Evolutionary conservation across 768 basidiomycete species (phyloP).

Genomic region (Erythrobasidium yunnanense): DNA sequence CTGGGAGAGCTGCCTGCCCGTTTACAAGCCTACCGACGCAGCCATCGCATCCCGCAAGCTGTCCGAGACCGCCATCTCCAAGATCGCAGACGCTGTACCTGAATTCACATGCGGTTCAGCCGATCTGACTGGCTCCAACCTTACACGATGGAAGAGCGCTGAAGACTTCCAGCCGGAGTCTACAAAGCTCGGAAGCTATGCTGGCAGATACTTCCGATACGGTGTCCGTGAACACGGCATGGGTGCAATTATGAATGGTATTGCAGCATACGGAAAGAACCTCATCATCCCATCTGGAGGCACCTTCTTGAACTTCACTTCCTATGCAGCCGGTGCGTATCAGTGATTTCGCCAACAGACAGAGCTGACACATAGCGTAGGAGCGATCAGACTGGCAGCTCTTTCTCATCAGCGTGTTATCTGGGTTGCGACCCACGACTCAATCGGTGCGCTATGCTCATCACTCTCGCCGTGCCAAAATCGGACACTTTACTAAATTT

Average conservation of each 20-base stretch:
- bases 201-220: conserved; percentile 84
- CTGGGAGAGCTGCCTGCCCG: conserved; percentile 76
- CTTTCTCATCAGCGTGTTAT: conserved; percentile 81
- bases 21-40: conserved; percentile 69
- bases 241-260: conserved; percentile 88
- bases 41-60: conserved; percentile 86
- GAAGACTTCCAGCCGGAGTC: conserved; percentile 84
- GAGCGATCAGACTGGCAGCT: conserved; percentile 81
- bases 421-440: conserved; percentile 94
- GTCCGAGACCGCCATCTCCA: conserved; percentile 75
- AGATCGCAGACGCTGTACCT: conserved; percentile 62
- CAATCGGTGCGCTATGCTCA: conserved; percentile 49
- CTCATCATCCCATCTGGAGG: conserved; percentile 73
- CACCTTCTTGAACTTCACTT: conserved; percentile 58
- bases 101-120: conserved; percentile 51
- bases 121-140: conserved; percentile 39
- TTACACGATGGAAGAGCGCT: conserved; percentile 68
- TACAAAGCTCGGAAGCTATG: conserved; percentile 70
- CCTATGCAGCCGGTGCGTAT: conserved; percentile 9
- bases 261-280: conserved; percentile 67
- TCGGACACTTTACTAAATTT: no score
- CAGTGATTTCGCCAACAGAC: not conserved
- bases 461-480: no score
- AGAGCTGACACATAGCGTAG: conserved; percentile 49
- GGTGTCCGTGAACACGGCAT: conserved; percentile 97